A percentile compares a stretch with the other conserved stretches of the same genome.
Evolutionary conservation across 2,329 filamentous ascomycete species (phyloP).

Genomic region (Colletotrichum sp.): DNA sequence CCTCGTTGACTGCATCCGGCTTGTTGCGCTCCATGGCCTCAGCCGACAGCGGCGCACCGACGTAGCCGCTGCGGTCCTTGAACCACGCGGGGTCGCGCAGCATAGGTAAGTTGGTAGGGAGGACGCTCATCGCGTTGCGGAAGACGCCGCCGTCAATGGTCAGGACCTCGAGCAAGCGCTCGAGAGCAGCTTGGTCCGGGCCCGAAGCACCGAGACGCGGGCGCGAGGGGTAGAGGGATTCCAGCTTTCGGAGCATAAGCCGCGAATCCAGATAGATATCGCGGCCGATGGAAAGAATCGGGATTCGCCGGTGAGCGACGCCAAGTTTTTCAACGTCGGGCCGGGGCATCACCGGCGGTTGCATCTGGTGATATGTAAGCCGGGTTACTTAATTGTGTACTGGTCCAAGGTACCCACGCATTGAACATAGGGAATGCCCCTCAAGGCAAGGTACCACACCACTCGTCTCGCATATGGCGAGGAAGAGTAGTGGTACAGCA

Average conservation of each 20-base stretch:
- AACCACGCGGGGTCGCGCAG: slow-evolving; percentile 63
- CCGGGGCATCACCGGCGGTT: slow-evolving; percentile 70
- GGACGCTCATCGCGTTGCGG: slow-evolving; percentile 51
- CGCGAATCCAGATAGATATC: slow-evolving; percentile 75
- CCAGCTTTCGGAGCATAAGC: slow-evolving; percentile 70
- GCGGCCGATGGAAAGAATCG: slow-evolving; percentile 68
- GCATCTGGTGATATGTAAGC: slow-evolving; percentile 48
- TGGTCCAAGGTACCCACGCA: slow-evolving; percentile 55
- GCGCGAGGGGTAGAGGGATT: slow-evolving; percentile 55
- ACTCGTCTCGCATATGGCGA: slow-evolving; percentile 70
- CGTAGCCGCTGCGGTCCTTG: slow-evolving; percentile 57
- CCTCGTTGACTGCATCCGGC: slow-evolving; percentile 61
- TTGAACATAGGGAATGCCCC: slow-evolving; percentile 69
- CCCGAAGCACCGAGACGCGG: slow-evolving; percentile 40
- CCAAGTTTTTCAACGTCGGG: slow-evolving; percentile 67
- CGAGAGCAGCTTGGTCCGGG: slow-evolving; percentile 48
- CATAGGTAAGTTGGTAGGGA: slow-evolving; percentile 61
- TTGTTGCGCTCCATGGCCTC: slow-evolving; percentile 34
- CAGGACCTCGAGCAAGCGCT: slow-evolving; percentile 61
- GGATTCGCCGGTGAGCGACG: slow-evolving; percentile 72
- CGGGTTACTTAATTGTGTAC: background rate
- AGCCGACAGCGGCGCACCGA: slow-evolving; percentile 29
- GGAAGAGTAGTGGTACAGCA: slow-evolving; percentile 70
- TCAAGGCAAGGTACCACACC: slow-evolving; percentile 71
- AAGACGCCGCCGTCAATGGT: slow-evolving; percentile 65